A percentile compares a stretch with the other conserved stretches of the same genome.
Conservation (phyloP, 192 early-diverging fungal genomes). For the Coemansia sp. region DNA sequence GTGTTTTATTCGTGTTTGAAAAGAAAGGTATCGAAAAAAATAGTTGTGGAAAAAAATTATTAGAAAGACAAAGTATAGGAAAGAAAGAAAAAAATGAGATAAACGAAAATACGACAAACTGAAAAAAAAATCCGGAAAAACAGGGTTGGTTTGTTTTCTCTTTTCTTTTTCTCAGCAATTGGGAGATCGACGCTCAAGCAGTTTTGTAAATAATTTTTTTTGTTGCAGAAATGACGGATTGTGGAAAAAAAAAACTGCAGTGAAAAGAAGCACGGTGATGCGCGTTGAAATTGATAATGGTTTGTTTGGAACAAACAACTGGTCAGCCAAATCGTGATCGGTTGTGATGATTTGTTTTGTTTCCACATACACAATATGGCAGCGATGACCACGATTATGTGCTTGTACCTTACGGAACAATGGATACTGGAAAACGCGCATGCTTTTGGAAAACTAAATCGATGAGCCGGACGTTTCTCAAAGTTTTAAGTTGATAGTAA, state of each 20-base stretch:
- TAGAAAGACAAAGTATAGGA: neutral
- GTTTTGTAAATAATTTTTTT: neutral
- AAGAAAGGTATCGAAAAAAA: neutral
- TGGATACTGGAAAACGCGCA: too few relatives aligned
- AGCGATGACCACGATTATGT: too few relatives aligned
- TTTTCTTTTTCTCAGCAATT: neutral
- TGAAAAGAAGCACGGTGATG: neutral
- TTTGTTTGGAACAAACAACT: neutral
- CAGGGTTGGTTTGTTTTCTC: neutral
- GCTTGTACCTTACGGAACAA: too few relatives aligned
- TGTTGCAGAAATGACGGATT: neutral
- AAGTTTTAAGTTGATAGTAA: too few relatives aligned
- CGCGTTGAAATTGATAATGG: neutral
- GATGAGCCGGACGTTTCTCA: too few relatives aligned
- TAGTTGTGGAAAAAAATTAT: too few relatives aligned
- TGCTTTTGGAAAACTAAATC: too few relatives aligned
- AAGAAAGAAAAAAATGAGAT: neutral
- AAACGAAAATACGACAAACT: neutral
- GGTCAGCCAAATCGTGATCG: neutral
- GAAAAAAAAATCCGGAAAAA: slow-evolving; percentile 1
- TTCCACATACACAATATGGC: slow-evolving; percentile 4
- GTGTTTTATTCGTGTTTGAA: too few relatives aligned
- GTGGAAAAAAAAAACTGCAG: neutral
- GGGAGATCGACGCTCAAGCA: neutral
- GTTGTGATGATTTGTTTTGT: slow-evolving; percentile 1